phyloP scores from a whole-genome alignment of 129 eudicot genomes.

The Escallonia herrerae region DNA sequence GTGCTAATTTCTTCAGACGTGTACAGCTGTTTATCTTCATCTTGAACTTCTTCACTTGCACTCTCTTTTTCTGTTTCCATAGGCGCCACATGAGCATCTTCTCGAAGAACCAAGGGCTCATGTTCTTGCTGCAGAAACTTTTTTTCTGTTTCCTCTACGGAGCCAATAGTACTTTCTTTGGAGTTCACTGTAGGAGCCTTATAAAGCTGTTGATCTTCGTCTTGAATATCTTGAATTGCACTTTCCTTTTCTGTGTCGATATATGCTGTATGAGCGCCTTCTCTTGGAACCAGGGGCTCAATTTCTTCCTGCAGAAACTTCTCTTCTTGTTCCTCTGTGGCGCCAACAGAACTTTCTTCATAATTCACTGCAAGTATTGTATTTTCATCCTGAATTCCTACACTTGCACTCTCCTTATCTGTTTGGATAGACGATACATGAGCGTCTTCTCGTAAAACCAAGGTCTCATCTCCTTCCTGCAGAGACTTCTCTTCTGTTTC shows the following conservation, averaged over 20 bases:
- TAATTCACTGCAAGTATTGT: not conserved
- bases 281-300: conserved; percentile 2
- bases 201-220: not conserved
- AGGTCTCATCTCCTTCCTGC: not conserved
- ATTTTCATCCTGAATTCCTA: not conserved
- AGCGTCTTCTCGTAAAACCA: not conserved
- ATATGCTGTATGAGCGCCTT: not conserved
- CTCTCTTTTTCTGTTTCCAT: not conserved
- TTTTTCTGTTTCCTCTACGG: conserved; percentile 1
- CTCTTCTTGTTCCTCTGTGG: conserved; percentile 2
- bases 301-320: not conserved
- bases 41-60: conserved; percentile 4
- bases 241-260: not conserved
- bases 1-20: not conserved
- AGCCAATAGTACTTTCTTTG: not conserved
- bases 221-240: conserved; percentile 1
- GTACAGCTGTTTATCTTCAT: not conserved
- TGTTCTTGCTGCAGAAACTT: not conserved
- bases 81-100: not conserved
- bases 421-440: not conserved
- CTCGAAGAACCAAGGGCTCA: not conserved
- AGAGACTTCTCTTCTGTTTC: not conserved
- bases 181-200: not conserved
- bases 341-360: not conserved
- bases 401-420: conserved; percentile 3